Evolutionary conservation across 331 rosid species (phyloP), one percentile per base, ranked within the genome.

Genomic region (Phaseolus coccineus): DNA sequence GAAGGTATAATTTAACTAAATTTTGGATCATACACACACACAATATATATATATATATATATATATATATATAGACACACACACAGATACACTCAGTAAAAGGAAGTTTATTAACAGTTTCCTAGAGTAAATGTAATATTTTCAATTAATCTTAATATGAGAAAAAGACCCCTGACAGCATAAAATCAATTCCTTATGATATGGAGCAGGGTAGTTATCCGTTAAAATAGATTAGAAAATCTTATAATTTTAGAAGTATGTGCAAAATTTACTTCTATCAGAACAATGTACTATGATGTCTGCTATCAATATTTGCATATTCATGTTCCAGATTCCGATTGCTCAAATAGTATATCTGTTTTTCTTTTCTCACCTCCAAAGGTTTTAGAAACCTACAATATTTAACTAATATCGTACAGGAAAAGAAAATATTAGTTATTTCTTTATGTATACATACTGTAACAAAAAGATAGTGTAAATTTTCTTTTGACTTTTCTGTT

Each of bases 251-350:
- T 64, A 16, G 14, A 61, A 56, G 30, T 24, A 4, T 16, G 27
- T 33, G 69, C 35, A 35, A 63, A 63, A 64, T 37, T 63, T 15
- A 63, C 46, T 63, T 59, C 33, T 61, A 13, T 30, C 24, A 62
- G 25, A 59, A 62, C 48, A 35, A 64, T 65, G 47, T 63, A 3
- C 37, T n/a, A 35, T 35, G 48, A 39, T 8, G 8, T 39, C n/a
- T 66, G 71, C 71, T 22, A 19, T 39, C 51, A 37, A 31, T 4
- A 33, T 63, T 7, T 35, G 22, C 40, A 64, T 33, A 33, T 37
- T 16, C 39, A n/a, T 37, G 19, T 40, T 30, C 6, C 69, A 14
- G 69, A 62, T 33, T 33, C 19, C 2, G 6, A 63, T 33, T 33
- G n/a, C 13, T 33, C 10, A 31, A 62, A 62, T 7, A 14, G 46